Percentiles rank a stretch among this genome's conserved stretches.
Evolutionary conservation across 2,329 filamentous ascomycete species (phyloP).

Genomic region (Alternaria gansuensis): DNA sequence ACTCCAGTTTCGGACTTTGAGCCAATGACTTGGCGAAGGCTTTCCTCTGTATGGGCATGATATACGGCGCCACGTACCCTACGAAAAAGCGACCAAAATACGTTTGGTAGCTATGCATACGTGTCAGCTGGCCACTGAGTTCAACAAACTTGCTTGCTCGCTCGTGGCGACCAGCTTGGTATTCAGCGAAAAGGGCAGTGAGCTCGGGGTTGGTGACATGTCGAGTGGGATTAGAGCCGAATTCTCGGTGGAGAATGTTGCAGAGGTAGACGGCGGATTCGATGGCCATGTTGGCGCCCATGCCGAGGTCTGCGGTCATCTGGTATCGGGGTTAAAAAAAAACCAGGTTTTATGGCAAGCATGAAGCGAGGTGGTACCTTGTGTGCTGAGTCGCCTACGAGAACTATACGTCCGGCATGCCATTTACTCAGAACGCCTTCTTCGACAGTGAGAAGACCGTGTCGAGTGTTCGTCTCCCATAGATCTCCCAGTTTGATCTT

Average conservation of each 20-base stretch:
- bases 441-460: constrained; percentile 42
- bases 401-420: constrained; percentile 53
- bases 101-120: constrained; percentile 24
- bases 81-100: constrained; percentile 20
- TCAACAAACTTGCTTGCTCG: constrained; percentile 22
- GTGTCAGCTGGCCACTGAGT: constrained; percentile 20
- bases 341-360: not conserved
- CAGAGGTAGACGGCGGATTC: constrained; percentile 31
- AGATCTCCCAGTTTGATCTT: constrained; percentile 49
- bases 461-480: constrained; percentile 35
- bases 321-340: not conserved
- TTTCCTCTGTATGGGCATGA: not conserved
- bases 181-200: constrained; percentile 22
- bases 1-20: constrained; percentile 25
- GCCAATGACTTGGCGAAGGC: constrained; percentile 13
- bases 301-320: constrained; percentile 34
- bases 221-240: constrained; percentile 15
- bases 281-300: constrained; percentile 34
- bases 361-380: constrained; percentile 42
- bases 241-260: constrained; percentile 28
- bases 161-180: constrained; percentile 21
- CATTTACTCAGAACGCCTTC: constrained; percentile 55
- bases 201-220: constrained; percentile 19
- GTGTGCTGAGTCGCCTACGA: constrained; percentile 56
- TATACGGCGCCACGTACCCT: constrained; percentile 11